A percentile compares a stretch with the other conserved stretches of the same genome.
These are phyloP conservation scores for Ophidiomyces ophidiicola DNA, from an alignment of 2,329 filamentous ascomycete species.

Conservation along the genomic window DNA sequence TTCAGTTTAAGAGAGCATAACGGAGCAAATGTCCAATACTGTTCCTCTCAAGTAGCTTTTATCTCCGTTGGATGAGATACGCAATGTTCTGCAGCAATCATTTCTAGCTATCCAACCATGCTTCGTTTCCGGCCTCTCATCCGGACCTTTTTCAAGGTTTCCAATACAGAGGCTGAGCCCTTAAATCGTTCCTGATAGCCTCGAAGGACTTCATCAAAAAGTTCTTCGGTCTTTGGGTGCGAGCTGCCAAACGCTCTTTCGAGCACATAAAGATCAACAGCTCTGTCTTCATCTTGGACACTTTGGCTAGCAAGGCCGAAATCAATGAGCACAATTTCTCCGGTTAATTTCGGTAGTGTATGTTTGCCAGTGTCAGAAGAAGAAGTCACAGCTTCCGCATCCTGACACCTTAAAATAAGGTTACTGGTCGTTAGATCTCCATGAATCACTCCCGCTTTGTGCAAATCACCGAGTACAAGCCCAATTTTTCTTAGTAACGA, in stretches of 20 bases:
- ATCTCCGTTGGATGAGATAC: too few relatives aligned
- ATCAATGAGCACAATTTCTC: constrained; percentile 82
- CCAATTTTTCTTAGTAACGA: constrained; percentile 61
- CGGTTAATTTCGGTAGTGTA: constrained; percentile 26
- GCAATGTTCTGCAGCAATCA: too few relatives aligned
- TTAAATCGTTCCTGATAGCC: constrained; percentile 66
- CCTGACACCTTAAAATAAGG: constrained; percentile 59
- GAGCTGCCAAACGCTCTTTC: constrained; percentile 92
- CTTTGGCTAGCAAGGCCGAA: constrained; percentile 80
- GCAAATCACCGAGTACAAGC: constrained; percentile 58
- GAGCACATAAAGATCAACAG: constrained; percentile 90
- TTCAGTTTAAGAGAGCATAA: constrained; percentile 8
- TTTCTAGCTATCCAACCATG: constrained; percentile 93
- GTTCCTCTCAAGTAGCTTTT: too few relatives aligned
- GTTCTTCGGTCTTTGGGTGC: constrained; percentile 68
- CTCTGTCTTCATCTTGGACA: constrained; percentile 76
- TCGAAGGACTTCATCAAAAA: constrained; percentile 61
- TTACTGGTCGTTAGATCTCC: constrained; percentile 97
- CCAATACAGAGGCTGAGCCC: constrained; percentile 61
- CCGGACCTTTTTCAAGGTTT: constrained; percentile 78
- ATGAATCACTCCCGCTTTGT: constrained; percentile 77
- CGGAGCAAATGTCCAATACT: too few relatives aligned
- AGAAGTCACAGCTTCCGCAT: constrained; percentile 7
- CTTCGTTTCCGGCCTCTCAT: constrained; percentile 91
- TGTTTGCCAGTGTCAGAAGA: constrained; percentile 14